A percentile compares a stretch with the other conserved stretches of the same genome.
phyloP scores from a whole-genome alignment of 2,329 filamentous ascomycete species.

The Teratosphaeria gauchensis region DNA sequence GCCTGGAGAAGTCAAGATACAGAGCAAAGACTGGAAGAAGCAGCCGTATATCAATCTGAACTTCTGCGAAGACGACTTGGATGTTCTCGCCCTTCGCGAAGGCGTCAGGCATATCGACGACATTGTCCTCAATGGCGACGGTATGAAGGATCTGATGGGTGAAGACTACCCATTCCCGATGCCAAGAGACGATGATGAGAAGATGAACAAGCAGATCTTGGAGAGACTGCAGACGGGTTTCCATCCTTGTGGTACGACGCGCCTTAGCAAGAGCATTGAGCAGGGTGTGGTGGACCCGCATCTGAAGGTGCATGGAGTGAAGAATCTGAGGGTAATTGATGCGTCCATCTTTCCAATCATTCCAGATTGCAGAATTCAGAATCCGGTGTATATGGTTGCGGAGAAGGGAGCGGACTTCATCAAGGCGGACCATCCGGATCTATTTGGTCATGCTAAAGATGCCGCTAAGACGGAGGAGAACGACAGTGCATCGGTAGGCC shows the following conservation, averaged over 20 bases:
- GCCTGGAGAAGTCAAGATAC: neutral
- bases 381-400: conserved; percentile 19
- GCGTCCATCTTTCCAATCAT: conserved; percentile 27
- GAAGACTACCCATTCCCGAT: conserved; percentile 8
- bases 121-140: neutral
- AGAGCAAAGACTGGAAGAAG: neutral
- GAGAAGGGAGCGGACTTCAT: conserved; percentile 29
- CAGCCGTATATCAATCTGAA: neutral
- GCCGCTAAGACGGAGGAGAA: neutral
- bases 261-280: conserved; percentile 27
- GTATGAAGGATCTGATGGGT: neutral
- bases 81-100: neutral
- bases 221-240: conserved; percentile 26
- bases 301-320: conserved; percentile 22
- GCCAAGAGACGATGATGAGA: conserved; percentile 16
- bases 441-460: neutral
- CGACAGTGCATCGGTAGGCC: neutral
- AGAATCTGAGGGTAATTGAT: conserved; percentile 21
- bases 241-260: conserved; percentile 24
- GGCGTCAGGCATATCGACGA: neutral
- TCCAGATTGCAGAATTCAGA: conserved; percentile 23
- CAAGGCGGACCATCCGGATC: conserved; percentile 12
- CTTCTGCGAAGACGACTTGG: neutral
- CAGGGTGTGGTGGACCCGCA: conserved; percentile 23
- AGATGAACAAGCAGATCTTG: conserved; percentile 19